Evolutionary conservation across 345 rosid genomes (phyloP), one percentile per base, ranked within the genome.

Genomic region (Aquilaria sinensis): DNA sequence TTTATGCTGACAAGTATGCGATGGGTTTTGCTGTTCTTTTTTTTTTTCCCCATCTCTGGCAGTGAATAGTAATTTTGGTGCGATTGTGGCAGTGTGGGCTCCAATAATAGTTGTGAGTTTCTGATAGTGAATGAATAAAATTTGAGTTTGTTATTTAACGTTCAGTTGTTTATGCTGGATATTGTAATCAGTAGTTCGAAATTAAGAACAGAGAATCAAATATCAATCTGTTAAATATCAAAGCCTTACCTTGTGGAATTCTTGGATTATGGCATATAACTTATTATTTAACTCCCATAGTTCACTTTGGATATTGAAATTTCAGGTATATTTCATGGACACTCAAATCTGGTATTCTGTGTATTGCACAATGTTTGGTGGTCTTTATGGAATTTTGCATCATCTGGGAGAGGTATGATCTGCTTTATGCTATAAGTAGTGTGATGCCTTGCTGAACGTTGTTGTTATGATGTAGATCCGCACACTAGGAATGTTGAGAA

Each of bases 291-390:
- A 13, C 33, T 41, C 53, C 59, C 56, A 23, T 13, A 16, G 41
- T 53, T 67, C 49, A 10, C 60, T 57, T 67, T 23, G 23, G 12
- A 12, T 68, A 12, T 52, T 62, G 58, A 54, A 45, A 46, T 65
- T 41, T 47, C 63, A 93, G 97, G 98, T 93, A 63, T 93, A 93
- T 73, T 93, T 93, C 72, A 93, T 93, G 98, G 98, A 93, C 72
- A 79, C 96, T 30, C 98, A 93, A 68, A 93, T 93, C 23, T 93
- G 98, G 98, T 93, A 93, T 83, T 93, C 97, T 70, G 98, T 93
- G 62, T 93, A 81, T 77, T 87, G 96, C 68, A 78, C 94, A 8
- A 77, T 93, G 45, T 86, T 82, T 63, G 97, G 98, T 63, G 98
- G 98, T 67, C 70, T 93, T 70, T 89, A 89, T 70, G 98, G 98